Evolutionary conservation across 2,329 filamentous ascomycete genomes (phyloP), one percentile per base, ranked within the genome.

Genomic region (Chrysosporium queenslandicum): DNA sequence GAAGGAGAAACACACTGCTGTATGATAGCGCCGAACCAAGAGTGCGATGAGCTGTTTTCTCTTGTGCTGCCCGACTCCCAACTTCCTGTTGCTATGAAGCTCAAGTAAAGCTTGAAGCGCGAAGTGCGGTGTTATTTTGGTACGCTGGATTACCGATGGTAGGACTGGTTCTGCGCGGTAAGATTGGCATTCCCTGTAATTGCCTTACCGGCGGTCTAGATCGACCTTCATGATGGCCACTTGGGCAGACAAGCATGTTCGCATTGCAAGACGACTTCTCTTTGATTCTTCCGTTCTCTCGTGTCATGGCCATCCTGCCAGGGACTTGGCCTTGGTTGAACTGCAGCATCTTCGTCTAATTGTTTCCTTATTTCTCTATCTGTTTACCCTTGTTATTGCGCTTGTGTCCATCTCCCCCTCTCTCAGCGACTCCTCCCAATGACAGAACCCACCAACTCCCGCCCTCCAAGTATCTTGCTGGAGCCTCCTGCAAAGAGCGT

Each of bases 401-500:
- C 4, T n/a, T 34, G 12, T 16, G 36, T 39, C 36, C n/a, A 12
- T 40, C n/a, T 25, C 9, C 20, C 8, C 29, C n/a, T 18, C 21
- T 39, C 4, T 4, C 9, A 5, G 4, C 7, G 16, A 46, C n/a
- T 8, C 30, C n/a, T 8, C 20, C 60, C 56, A 57, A 71, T 70
- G 68, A 64, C 67, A 58, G 66, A 70, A 58, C 61, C 32, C 14
- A 30, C 60, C 58, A 59, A 55, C 46, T 65, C 65, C 58, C 63
- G 64, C 62, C 60, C 62, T 52, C 62, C 68, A 60, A 73, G 61
- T 62, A 61, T 65, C 42, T 63, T 70, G 59, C 69, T 80, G 58
- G 69, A 77, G 60, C 76, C 76, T 56, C 77, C 78, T 48, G 69
- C 70, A 57, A 77, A 77, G 65, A 77, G 75, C 58, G 70, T 74